Conservation (phyloP, 2,329 filamentous ascomycete species). For the Orbilia ellipsospora region DNA sequence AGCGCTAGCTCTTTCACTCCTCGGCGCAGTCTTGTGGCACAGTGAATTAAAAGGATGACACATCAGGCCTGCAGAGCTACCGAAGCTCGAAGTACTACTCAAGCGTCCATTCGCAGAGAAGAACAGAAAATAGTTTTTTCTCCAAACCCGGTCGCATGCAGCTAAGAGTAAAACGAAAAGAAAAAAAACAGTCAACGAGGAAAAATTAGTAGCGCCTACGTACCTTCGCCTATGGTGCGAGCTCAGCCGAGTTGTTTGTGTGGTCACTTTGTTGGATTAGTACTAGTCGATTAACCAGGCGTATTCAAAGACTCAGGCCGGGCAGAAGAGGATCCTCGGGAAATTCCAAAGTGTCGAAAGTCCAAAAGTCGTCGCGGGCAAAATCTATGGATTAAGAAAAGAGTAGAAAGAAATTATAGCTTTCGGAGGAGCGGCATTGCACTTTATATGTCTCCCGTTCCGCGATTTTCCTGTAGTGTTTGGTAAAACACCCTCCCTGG, state of each 20-base stretch:
- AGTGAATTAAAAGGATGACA: constrained; percentile 10
- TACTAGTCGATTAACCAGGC: neutral
- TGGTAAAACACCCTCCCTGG: too few species aligned
- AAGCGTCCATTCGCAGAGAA: neutral
- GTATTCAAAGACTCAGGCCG: neutral
- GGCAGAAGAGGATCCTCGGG: neutral
- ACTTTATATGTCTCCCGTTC: constrained; percentile 46
- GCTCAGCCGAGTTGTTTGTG: constrained; percentile 34
- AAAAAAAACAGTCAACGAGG: too few species aligned
- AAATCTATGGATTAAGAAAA: constrained; percentile 32
- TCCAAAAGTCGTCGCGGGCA: constrained; percentile 25
- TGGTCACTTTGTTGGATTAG: constrained; percentile 19
- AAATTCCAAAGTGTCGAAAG: constrained; percentile 19
- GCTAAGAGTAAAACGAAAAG: neutral
- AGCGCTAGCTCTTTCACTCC: neutral
- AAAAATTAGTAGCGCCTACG: constrained; percentile 2
- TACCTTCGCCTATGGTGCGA: constrained; percentile 27
- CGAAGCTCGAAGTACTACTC: neutral
- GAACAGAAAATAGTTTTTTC: constrained; percentile 1
- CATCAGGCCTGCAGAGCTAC: neutral
- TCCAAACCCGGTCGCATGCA: constrained; percentile 20
- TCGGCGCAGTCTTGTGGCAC: constrained; percentile 23
- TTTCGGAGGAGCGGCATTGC: constrained; percentile 53
- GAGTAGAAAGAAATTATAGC: neutral
- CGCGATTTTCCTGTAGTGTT: neutral